phyloP scores from a whole-genome alignment of 2,329 filamentous ascomycete genomes.

The Diaporthe helianthi region DNA sequence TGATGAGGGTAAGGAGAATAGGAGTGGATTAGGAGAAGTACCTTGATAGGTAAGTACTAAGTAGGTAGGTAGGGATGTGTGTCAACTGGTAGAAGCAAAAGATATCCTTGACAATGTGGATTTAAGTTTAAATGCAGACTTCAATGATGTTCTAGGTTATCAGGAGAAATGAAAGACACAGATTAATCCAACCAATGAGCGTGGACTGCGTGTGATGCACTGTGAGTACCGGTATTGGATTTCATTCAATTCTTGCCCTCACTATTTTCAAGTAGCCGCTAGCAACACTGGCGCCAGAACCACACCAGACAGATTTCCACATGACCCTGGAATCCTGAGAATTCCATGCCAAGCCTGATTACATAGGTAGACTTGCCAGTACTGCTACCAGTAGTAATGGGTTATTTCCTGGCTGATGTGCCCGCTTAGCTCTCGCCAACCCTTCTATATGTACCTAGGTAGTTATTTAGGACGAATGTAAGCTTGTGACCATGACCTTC shows the following conservation, averaged over 20 bases:
- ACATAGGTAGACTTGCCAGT: too few species aligned
- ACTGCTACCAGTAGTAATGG: neutral
- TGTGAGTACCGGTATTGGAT: neutral
- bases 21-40: too few species aligned
- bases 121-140: too few species aligned
- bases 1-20: too few species aligned
- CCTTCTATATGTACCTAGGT: too few species aligned
- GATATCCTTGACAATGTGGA: too few species aligned
- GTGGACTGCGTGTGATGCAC: neutral
- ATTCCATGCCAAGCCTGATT: neutral
- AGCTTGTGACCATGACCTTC: slow-evolving; percentile 19
- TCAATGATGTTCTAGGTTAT: neutral
- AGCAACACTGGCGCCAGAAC: neutral
- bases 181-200: neutral
- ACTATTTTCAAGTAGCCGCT: too few species aligned
- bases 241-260: neutral
- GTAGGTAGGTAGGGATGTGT: too few species aligned
- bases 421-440: neutral
- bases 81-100: too few species aligned
- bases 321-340: neutral
- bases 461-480: slow-evolving; percentile 2
- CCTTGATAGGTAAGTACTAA: too few species aligned
- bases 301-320: neutral
- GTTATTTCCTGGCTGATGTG: neutral
- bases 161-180: neutral